Conservation (phyloP, 2,329 filamentous ascomycete species). For the Phialophora tarda region DNA sequence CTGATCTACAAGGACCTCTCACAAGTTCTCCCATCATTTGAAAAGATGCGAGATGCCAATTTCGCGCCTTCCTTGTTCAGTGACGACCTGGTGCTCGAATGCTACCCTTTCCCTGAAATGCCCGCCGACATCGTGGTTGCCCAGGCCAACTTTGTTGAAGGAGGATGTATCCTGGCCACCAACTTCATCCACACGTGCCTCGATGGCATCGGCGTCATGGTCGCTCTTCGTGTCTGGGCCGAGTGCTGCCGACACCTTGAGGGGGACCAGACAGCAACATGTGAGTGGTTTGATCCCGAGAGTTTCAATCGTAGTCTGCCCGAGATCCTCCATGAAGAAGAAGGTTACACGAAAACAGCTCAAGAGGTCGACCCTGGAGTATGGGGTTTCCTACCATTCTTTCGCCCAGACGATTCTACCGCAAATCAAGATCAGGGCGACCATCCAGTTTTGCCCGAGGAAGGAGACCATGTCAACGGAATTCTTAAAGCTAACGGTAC, state of each 20-base stretch:
- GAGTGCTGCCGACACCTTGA: slow-evolving; percentile 4
- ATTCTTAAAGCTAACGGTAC: too few relatives aligned
- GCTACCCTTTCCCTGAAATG: slow-evolving; percentile 15
- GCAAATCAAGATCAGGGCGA: neutral
- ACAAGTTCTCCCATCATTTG: neutral
- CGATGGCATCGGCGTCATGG: slow-evolving; percentile 12
- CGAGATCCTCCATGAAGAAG: slow-evolving; percentile 9
- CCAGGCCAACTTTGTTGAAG: slow-evolving; percentile 43
- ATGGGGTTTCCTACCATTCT: slow-evolving; percentile 8
- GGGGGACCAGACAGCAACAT: slow-evolving; percentile 11
- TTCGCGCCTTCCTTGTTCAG: slow-evolving; percentile 13
- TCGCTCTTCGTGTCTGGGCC: slow-evolving; percentile 7
- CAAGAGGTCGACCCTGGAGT: neutral
- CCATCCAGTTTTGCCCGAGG: neutral
- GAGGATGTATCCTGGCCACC: slow-evolving; percentile 25
- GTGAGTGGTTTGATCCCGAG: slow-evolving; percentile 17
- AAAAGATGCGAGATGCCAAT: neutral
- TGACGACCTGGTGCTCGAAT: slow-evolving; percentile 9
- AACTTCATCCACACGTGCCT: slow-evolving; percentile 16
- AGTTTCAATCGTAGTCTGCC: slow-evolving; percentile 17
- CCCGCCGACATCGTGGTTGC: slow-evolving; percentile 39
- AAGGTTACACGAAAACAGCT: neutral
- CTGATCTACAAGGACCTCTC: slow-evolving; percentile 8
- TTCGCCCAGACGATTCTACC: neutral
- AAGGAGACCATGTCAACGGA: too few relatives aligned